Base-by-base conservation (phyloP, 306 rosid species). In the Ormosia semicastrata region DNA sequence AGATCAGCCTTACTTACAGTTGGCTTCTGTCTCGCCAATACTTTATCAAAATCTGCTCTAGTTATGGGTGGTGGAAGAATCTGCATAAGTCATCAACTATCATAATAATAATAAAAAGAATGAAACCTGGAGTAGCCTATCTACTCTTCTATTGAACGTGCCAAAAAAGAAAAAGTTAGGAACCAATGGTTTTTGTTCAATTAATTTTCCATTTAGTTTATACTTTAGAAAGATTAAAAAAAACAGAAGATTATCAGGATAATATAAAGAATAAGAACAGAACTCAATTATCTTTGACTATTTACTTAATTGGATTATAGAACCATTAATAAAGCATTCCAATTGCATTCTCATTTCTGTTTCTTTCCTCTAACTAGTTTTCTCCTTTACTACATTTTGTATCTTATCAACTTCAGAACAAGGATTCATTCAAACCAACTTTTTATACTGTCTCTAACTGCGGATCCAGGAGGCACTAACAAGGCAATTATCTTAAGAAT, bases 1-100 rank as follows among this genome's bases (percentile, higher is more conserved):
- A 90, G 94, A 69, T 92, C 94, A 39, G 87, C 34, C 81, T 92
- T 92, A 84, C 97, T 90, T 79, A 92, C 94, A 0, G 97, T 92
- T 74, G 94, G 94, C 86, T 83, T 89, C 81, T 92, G 94, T 74
- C 87, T 86, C 4, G 87, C 89, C 76, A 90, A 86, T 53, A 92
- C 94, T 90, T 92, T 90, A 65, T 90, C 92, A 69, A 92, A 92
- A 85, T 92, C 95, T 80, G 86, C 62, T 82, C 80, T 90, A 34
- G 87, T 24, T 62, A 92, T 92, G 5, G 97, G 93, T 29, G 97
- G 94, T 7, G 95, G 97, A 83, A 90, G 87, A 74, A 92, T 92
- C 97, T 92, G 94, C 59, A 13, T 13, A 49, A 49, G 63, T 15
- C 53, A 80, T 8, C 15, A 46, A 11, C 30, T 17, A 12, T 50